Conservation (phyloP, 2,329 filamentous ascomycete species). For the Colletotrichum neosansevieriae region DNA sequence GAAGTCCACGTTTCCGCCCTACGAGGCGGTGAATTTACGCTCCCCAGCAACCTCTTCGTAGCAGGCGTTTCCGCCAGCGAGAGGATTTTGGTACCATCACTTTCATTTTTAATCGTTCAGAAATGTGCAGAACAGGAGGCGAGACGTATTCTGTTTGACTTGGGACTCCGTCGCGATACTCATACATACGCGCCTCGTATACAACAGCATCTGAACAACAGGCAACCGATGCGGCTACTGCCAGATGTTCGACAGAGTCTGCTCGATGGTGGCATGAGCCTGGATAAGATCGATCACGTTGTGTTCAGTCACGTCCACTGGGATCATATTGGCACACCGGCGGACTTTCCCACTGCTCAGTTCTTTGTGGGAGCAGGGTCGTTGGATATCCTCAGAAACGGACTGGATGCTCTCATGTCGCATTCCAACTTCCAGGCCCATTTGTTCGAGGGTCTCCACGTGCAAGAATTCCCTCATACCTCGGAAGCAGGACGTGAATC, state of each 20-base stretch:
- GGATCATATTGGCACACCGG: neutral
- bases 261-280: neutral
- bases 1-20: neutral
- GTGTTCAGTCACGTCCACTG: neutral
- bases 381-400: neutral
- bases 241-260: neutral
- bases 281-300: neutral
- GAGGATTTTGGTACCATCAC: neutral
- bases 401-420: too few relatives aligned
- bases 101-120: neutral
- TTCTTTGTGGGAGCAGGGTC: neutral
- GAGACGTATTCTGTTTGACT: neutral
- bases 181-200: neutral
- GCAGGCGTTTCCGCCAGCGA: neutral
- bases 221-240: neutral
- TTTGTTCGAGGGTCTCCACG: too few relatives aligned
- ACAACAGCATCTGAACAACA: neutral
- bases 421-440: too few relatives aligned
- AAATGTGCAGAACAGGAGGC: too few relatives aligned
- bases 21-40: neutral
- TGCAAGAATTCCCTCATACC: too few relatives aligned
- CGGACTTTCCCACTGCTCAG: neutral
- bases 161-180: neutral
- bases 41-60: neutral
- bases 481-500: too few relatives aligned